A percentile compares a stretch with the other conserved stretches of the same genome.
Evolutionary conservation across 768 basidiomycete species (phyloP).

Genomic region (Boletales sp.): DNA sequence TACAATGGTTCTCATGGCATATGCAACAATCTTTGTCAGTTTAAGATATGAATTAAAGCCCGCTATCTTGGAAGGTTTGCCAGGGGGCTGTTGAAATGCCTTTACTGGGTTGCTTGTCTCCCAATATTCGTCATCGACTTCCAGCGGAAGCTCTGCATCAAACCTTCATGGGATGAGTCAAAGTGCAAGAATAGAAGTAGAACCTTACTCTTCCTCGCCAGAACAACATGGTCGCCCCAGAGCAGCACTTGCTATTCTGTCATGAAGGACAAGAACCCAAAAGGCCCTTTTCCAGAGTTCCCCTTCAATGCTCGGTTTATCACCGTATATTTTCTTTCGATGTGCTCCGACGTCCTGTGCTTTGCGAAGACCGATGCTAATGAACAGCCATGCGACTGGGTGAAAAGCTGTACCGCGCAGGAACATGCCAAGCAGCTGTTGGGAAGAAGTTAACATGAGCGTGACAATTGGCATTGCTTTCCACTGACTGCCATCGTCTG

Average conservation of each 20-base stretch:
- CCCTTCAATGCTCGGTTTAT: conserved; percentile 47
- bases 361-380: conserved; percentile 55
- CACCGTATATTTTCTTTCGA: conserved; percentile 53
- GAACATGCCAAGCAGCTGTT: conserved; percentile 53
- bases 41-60: conserved; percentile 65
- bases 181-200: not conserved
- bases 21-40: conserved; percentile 66
- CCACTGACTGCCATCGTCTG: conserved; percentile 50
- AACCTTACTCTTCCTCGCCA: conserved; percentile 63
- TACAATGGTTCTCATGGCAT: conserved; percentile 66
- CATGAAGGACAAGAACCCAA: conserved; percentile 63
- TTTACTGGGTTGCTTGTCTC: conserved; percentile 43
- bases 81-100: conserved; percentile 66
- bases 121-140: conserved; percentile 85
- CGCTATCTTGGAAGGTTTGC: conserved; percentile 52
- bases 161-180: conserved; percentile 49
- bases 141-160: conserved; percentile 76
- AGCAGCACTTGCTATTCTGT: conserved; percentile 50
- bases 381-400: conserved; percentile 51
- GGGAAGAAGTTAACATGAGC: not conserved
- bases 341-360: conserved; percentile 78
- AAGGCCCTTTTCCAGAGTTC: conserved; percentile 81
- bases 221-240: conserved; percentile 55
- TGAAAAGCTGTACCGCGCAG: conserved; percentile 46
- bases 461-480: conserved; percentile 1